Conservation (phyloP, 106 monocot species). For the Allium fistulosum region DNA sequence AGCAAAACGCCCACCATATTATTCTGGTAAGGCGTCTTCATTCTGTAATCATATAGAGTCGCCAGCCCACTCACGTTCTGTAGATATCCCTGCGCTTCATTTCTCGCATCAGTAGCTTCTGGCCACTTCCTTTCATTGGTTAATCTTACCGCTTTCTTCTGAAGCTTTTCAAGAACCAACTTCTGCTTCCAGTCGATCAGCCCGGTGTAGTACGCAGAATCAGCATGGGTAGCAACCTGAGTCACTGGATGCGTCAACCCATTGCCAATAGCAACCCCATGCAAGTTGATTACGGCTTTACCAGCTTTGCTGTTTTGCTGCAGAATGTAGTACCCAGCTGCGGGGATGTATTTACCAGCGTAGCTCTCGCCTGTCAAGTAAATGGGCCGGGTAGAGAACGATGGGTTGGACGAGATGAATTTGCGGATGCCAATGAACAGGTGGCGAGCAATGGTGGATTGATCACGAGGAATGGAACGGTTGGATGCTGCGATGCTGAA, state of each 20-base stretch:
- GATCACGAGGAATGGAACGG: constrained; percentile 47
- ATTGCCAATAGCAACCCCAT: constrained; percentile 76
- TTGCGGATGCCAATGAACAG: constrained; percentile 42
- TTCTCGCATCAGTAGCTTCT: constrained; percentile 42
- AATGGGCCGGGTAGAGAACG: constrained; percentile 49
- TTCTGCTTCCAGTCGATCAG: constrained; percentile 61
- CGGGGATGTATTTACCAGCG: constrained; percentile 81
- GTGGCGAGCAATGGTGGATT: constrained; percentile 40
- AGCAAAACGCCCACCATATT: constrained; percentile 26
- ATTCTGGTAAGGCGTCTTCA: constrained; percentile 29
- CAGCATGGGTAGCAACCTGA: constrained; percentile 62
- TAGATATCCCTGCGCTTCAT: constrained; percentile 20
- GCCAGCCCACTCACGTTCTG: constrained; percentile 65
- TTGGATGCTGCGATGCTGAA: constrained; percentile 50
- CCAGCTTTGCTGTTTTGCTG: constrained; percentile 17
- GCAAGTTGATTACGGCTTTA: constrained; percentile 27
- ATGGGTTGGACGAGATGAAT: constrained; percentile 39
- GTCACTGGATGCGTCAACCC: constrained; percentile 69
- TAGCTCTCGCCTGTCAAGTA: constrained; percentile 90
- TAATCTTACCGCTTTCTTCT: constrained; percentile 29
- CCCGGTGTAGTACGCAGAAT: constrained; percentile 49
- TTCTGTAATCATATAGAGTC: constrained; percentile 52
- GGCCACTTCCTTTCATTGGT: constrained; percentile 35
- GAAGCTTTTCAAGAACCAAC: constrained; percentile 35
- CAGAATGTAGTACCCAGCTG: constrained; percentile 42